These are phyloP conservation scores for Phyllosticta paracitricarpa DNA, from an alignment of 2,329 filamentous ascomycete genomes.

Conservation along the genomic window DNA sequence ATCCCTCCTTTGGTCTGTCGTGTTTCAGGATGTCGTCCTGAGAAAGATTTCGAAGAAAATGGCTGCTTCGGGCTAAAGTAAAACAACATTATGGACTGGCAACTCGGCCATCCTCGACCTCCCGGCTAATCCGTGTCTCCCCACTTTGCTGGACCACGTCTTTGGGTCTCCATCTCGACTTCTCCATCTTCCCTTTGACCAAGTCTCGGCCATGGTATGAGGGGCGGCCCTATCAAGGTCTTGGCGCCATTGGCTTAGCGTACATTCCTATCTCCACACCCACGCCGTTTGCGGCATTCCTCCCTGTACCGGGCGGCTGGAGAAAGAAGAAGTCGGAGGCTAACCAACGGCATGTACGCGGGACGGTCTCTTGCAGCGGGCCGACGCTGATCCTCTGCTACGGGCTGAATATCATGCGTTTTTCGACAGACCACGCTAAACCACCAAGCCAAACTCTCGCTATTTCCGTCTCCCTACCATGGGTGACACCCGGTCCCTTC, in stretches of 20 bases:
- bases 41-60: neutral
- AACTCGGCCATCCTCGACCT: neutral
- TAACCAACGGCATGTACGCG: conserved; percentile 5
- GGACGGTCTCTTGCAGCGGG: conserved; percentile 3
- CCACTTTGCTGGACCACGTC: neutral
- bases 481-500: conserved; percentile 2
- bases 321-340: conserved; percentile 7
- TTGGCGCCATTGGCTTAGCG: conserved; percentile 1
- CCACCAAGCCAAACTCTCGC: neutral
- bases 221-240: neutral
- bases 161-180: neutral
- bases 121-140: neutral
- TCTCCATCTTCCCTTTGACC: conserved; percentile 2
- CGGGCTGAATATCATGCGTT: conserved; percentile 5
- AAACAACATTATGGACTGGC: neutral
- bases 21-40: conserved; percentile 2
- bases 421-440: conserved; percentile 2
- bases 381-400: conserved; percentile 3
- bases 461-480: neutral
- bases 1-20: neutral
- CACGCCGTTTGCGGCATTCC: conserved; percentile 11
- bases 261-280: conserved; percentile 7
- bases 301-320: neutral
- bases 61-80: neutral
- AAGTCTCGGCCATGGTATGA: conserved; percentile 1